phyloP scores from a whole-genome alignment of 805 yeast genomes.

The Teunomyces aglyptinius region DNA sequence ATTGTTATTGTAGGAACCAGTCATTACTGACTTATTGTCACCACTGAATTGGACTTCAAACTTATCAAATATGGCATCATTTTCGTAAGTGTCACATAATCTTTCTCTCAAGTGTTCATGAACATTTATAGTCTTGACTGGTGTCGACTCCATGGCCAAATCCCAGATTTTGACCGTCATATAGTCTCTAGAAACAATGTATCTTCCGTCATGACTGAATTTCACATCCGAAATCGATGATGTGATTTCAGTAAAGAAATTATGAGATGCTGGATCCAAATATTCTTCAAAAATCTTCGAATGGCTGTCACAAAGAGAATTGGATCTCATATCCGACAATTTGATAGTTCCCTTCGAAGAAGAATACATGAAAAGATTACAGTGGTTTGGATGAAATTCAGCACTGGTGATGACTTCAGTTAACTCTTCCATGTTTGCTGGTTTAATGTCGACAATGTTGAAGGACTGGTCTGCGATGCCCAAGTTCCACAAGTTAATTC shows the following conservation, averaged over 20 bases:
- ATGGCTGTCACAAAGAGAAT: slow-evolving; percentile 89
- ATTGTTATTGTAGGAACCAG: slow-evolving; percentile 96
- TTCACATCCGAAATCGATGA: slow-evolving; percentile 91
- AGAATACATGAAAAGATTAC: slow-evolving; percentile 93
- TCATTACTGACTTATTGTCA: slow-evolving; percentile 87
- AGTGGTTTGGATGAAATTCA: slow-evolving; percentile 89
- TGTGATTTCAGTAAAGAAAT: slow-evolving; percentile 96
- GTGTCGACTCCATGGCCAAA: slow-evolving; percentile 93
- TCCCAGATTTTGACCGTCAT: slow-evolving; percentile 99
- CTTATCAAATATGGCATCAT: slow-evolving; percentile 97
- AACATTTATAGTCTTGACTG: slow-evolving; percentile 89
- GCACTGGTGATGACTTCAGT: slow-evolving; percentile 97
- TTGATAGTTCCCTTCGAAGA: slow-evolving; percentile 95
- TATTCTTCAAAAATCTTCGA: slow-evolving; percentile 88
- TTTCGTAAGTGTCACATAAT: slow-evolving; percentile 95
- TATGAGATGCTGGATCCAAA: slow-evolving; percentile 87
- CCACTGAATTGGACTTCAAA: slow-evolving; percentile 96
- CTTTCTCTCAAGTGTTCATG: slow-evolving; percentile 93
- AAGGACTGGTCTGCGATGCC: slow-evolving; percentile 93
- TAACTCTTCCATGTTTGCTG: slow-evolving; percentile 97
- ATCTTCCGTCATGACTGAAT: slow-evolving; percentile 87
- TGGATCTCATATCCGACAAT: slow-evolving; percentile 93
- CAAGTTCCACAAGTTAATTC: slow-evolving; percentile 94
- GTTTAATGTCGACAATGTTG: slow-evolving; percentile 96
- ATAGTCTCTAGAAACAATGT: slow-evolving; percentile 95